Evolutionary conservation across 192 early-diverging fungal genomes (phyloP).

Genomic region (Globomyces pollinis-pini): DNA sequence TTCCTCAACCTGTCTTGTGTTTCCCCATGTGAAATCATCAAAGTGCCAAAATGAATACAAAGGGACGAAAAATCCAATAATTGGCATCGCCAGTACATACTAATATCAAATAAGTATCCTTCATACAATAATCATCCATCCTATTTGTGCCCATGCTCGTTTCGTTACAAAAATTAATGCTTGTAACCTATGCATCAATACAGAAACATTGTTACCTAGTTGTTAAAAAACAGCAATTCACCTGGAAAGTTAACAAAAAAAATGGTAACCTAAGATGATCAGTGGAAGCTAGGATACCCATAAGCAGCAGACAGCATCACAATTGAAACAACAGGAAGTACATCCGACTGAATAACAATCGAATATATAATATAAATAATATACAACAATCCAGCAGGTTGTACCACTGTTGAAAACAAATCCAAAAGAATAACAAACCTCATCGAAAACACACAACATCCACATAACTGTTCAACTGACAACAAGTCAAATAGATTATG

Average conservation of each 20-base stretch:
- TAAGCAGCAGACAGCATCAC: conserved; percentile 85
- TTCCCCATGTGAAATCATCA: conserved; percentile 85
- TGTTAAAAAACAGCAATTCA: conserved; percentile 77
- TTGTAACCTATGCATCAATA: too few species aligned
- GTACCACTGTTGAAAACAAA: conserved; percentile 83
- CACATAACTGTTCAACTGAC: conserved; percentile 65
- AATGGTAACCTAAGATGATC: too few species aligned
- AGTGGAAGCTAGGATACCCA: too few species aligned
- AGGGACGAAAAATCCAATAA: conserved; percentile 75
- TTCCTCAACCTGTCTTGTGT: too few species aligned
- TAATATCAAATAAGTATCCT: too few species aligned
- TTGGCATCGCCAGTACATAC: conserved; percentile 71
- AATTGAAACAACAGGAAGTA: conserved; percentile 79
- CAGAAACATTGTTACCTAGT: too few species aligned
- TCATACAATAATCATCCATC: conserved; percentile 95
- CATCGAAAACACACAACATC: conserved; percentile 97
- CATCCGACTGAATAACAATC: conserved; percentile 5
- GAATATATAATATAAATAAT: conserved; percentile 69
- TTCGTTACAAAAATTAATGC: conserved; percentile 84
- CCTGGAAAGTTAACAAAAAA: too few species aligned
- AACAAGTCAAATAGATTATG: conserved; percentile 92
- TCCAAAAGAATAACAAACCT: conserved; percentile 93
- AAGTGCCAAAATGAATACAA: conserved; percentile 85
- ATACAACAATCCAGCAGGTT: conserved; percentile 86
- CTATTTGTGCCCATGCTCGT: conserved; percentile 71